Evolutionary conservation across 495 filamentous ascomycete genomes (phyloP), one percentile per base, ranked within the genome.

Genomic region (Sordaria brevicollis): DNA sequence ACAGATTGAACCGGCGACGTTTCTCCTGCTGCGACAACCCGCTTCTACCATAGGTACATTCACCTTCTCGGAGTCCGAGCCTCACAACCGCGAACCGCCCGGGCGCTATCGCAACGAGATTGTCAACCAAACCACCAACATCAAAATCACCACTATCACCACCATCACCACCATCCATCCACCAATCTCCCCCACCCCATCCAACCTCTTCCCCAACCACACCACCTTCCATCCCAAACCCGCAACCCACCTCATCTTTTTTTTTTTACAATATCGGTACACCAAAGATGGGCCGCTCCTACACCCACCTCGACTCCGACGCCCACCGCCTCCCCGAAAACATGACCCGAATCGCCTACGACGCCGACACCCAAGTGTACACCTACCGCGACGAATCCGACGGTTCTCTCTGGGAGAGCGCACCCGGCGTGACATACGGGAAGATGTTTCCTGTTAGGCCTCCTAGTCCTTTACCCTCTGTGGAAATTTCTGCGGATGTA

Each of bases 291-390:
- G n/a, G n/a, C n/a, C n/a, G n/a, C n/a, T n/a, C n/a, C n/a, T n/a
- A n/a, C n/a, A n/a, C n/a, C n/a, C n/a, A 82, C 67, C 79, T 80
- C 75, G 79, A 81, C 66, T 76, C 80, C 66, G 85, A 87, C 72
- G 82, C 82, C 21, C 77, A 84, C 65, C 85, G 85, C 62, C 79
- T 87, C 29, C 85, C 85, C 38, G 79, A 82, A 41, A 84, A 84
- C 74, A 84, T 87, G 82, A 68, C 76, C 19, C 81, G 84, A 68
- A 76, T 85, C 34, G 84, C 81, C 73, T 87, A 87, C 76, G 85
- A 87, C 72, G 84, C 83, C 74, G 83, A 86, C 71, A 80, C 76
- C 4, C 79, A 86, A 68, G 76, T 73, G 25, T 86, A 86, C 77
- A 83, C 80, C 11, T 86, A 81, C 78, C 80, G 77, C 65, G 80